phyloP scores from a whole-genome alignment of 108 stramenopile species.

The Schizochytrium sp. region DNA sequence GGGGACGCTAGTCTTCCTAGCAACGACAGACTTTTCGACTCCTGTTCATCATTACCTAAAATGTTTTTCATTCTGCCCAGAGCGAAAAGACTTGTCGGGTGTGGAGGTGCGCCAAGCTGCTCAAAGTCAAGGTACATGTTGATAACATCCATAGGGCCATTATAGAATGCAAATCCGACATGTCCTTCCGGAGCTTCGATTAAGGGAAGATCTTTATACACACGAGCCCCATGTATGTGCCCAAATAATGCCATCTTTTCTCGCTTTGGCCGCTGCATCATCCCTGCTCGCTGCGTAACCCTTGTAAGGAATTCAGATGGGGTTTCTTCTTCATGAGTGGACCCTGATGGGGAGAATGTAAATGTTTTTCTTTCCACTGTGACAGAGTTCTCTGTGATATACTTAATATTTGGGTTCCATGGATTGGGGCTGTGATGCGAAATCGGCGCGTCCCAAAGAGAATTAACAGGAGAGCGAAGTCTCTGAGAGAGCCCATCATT shows the following conservation, averaged over 20 bases:
- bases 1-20: too few species aligned
- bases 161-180: neutral
- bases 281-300: neutral
- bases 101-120: conserved; percentile 3
- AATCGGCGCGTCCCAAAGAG: conserved; percentile 13
- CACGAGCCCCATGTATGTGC: neutral
- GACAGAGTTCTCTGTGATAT: neutral
- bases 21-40: neutral
- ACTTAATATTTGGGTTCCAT: conserved; percentile 14
- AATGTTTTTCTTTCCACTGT: conserved; percentile 48
- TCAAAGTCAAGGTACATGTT: neutral
- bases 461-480: conserved; percentile 22
- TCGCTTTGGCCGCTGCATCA: neutral
- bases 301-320: neutral
- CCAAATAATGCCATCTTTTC: conserved; percentile 52
- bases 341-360: neutral
- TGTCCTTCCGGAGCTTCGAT: conserved; percentile 18
- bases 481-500: neutral
- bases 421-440: neutral
- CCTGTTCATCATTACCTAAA: neutral
- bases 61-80: neutral
- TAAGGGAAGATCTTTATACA: neutral
- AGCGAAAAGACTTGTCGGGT: neutral
- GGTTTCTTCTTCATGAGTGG: neutral
- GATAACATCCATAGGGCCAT: neutral